Conservation (phyloP, 345 rosid species). For the Gynandropsis gynandra region DNA sequence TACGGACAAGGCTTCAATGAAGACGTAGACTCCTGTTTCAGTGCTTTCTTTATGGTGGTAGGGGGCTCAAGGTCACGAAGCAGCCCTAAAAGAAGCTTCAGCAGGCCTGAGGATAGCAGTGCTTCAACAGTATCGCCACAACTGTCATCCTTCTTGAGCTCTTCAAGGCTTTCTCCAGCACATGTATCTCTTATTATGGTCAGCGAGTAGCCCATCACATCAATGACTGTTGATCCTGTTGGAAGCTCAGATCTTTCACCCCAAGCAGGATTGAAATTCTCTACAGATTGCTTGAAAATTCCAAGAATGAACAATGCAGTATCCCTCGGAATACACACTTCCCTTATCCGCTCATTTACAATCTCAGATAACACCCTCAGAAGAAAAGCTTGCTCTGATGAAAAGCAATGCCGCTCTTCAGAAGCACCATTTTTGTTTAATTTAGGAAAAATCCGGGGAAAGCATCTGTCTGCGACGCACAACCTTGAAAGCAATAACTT, state of each 20-base stretch:
- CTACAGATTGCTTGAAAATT: slow-evolving; percentile 37
- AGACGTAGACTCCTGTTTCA: slow-evolving; percentile 26
- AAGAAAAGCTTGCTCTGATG: slow-evolving; percentile 57
- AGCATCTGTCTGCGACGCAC: slow-evolving; percentile 49
- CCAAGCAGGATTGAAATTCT: slow-evolving; percentile 27
- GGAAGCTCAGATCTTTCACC: slow-evolving; percentile 51
- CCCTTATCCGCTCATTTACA: slow-evolving; percentile 39
- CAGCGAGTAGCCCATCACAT: slow-evolving; percentile 63
- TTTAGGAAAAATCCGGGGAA: slow-evolving; percentile 39
- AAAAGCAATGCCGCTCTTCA: too few species aligned
- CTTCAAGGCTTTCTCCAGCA: slow-evolving; percentile 33
- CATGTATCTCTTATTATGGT: slow-evolving; percentile 51
- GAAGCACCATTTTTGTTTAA: slow-evolving; percentile 15
- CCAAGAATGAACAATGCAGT: slow-evolving; percentile 29
- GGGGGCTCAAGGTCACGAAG: slow-evolving; percentile 70
- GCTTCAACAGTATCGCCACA: slow-evolving; percentile 28
- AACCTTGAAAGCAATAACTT: slow-evolving; percentile 58
- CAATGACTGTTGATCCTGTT: slow-evolving; percentile 35
- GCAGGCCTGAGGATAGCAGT: slow-evolving; percentile 45
- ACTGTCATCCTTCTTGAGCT: slow-evolving; percentile 20
- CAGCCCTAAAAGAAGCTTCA: slow-evolving; percentile 38
- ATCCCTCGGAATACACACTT: slow-evolving; percentile 33
- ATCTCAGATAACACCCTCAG: slow-evolving; percentile 49
- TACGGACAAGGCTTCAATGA: slow-evolving; percentile 46
- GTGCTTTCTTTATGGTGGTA: slow-evolving; percentile 44